A percentile compares a stretch with the other conserved stretches of the same genome.
phyloP scores from a whole-genome alignment of 179 eudicot genomes.

The Silene noctiflora region DNA sequence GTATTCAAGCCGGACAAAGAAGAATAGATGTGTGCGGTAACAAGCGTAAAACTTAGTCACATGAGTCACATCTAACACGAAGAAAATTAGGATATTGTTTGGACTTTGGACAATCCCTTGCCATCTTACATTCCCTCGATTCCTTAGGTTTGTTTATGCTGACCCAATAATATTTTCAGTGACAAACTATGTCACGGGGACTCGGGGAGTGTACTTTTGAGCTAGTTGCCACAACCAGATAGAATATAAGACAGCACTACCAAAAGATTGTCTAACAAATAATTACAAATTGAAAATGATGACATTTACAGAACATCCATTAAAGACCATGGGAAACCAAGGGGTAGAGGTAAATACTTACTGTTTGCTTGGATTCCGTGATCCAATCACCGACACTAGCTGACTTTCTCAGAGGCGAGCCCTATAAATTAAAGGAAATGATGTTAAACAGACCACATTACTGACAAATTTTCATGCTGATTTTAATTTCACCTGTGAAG shows the following conservation, averaged over 20 bases:
- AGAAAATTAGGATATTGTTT: neutral
- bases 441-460: slow-evolving; percentile 31
- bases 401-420: slow-evolving; percentile 78
- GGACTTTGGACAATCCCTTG: neutral
- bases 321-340: slow-evolving; percentile 2
- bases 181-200: neutral
- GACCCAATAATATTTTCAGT: neutral
- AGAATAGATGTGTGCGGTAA: neutral
- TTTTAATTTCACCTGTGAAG: slow-evolving; percentile 51
- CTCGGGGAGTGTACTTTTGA: neutral
- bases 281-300: neutral
- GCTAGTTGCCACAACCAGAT: neutral
- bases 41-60: neutral
- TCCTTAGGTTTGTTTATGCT: neutral
- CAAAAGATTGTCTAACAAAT: neutral
- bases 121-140: neutral
- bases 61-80: neutral
- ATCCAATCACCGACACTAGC: slow-evolving; percentile 96
- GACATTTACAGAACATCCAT: neutral
- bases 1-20: neutral
- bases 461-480: neutral
- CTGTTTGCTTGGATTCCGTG: slow-evolving; percentile 68
- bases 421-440: slow-evolving; percentile 43
- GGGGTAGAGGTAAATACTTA: slow-evolving; percentile 30
- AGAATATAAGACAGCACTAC: neutral